A percentile compares a stretch with the other conserved stretches of the same genome.
phyloP scores from a whole-genome alignment of 257 asterid genomes.

The Euphrasia confusa region DNA sequence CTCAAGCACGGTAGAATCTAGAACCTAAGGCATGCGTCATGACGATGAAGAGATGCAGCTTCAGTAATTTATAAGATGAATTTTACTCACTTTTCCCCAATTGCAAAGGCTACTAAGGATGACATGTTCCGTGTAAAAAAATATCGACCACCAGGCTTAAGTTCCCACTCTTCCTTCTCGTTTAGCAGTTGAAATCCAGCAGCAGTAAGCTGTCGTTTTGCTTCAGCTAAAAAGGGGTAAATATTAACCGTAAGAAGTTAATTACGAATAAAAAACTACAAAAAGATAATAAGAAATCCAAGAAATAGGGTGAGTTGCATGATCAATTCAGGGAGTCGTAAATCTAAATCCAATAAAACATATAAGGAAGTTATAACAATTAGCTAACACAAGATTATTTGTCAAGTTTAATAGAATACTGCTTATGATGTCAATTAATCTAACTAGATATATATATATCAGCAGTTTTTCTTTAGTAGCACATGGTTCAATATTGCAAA shows the following conservation, averaged over 20 bases:
- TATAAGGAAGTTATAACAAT: not conserved
- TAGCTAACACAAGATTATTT: slow-evolving; percentile 12
- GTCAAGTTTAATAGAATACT: slow-evolving; percentile 10
- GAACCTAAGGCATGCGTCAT: slow-evolving; percentile 11
- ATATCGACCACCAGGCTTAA: slow-evolving; percentile 97
- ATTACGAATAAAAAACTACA: not conserved
- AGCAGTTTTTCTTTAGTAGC: slow-evolving; percentile 2
- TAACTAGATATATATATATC: not conserved
- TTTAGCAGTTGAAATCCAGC: slow-evolving; percentile 88
- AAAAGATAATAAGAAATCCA: not conserved
- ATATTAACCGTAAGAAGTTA: slow-evolving; percentile 17
- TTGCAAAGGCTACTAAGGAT: slow-evolving; percentile 87
- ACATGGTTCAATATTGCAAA: slow-evolving; percentile 12
- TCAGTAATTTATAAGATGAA: slow-evolving; percentile 20
- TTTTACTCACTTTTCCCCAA: slow-evolving; percentile 81
- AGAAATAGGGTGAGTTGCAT: slow-evolving; percentile 5
- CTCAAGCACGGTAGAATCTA: slow-evolving; percentile 18
- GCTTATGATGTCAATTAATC: slow-evolving; percentile 8
- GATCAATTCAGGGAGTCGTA: not conserved
- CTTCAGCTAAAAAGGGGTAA: slow-evolving; percentile 65
- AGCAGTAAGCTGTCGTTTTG: slow-evolving; percentile 70
- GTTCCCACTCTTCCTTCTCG: slow-evolving; percentile 90
- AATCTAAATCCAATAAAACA: slow-evolving; percentile 7
- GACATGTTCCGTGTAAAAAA: slow-evolving; percentile 97
- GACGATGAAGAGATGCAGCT: slow-evolving; percentile 6